Base-by-base conservation (phyloP, 176 grass and related monocot species). In the Eremochloa ophiuroides region DNA sequence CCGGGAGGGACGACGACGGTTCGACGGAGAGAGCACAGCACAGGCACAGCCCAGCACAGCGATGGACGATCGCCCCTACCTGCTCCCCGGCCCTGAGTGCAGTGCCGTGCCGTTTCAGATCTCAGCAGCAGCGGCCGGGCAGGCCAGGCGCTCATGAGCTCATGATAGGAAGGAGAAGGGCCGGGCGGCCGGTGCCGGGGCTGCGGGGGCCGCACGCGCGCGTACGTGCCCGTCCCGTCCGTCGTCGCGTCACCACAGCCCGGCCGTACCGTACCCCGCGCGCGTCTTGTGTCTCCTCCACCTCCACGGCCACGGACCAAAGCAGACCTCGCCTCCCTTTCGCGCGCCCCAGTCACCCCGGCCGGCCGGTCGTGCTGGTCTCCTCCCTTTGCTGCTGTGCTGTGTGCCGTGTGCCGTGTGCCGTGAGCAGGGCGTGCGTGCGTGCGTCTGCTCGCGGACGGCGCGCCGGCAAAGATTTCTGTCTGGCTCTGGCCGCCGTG, bases 61-160 rank as follows among this genome's bases (percentile, higher is more conserved):
- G 74, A 51, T 15, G 42, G 83, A n/a, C n/a, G n/a, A 55, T n/a
- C 76, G 83, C 78, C 87, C 87, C 83, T 85, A 89, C 83, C 83
- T 82, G 83, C 87, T 42, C 82, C 85, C n/a, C n/a, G n/a, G n/a
- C 55, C 51, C 22, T 13, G 43, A 27, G 80, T 53, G 35, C 72
- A 50, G 86, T 26, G 46, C 56, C 22, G 80, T 66, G 38, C 73
- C 70, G 87, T 26, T 62, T 71, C 85, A 82, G 71, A 76, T 58
- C 79, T 23, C 62, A 51, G 73, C 11, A 9, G 33, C 8, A n/a
- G n/a, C n/a, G n/a, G n/a, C n/a, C n/a, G n/a, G n/a, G n/a, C n/a
- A n/a, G 22, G 37, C 40, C 25, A 46, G 17, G 14, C 33, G 30
- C 69, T 82, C 86, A 67, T 82, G 74, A 83, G 67, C 86, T 83